These are phyloP conservation scores for Canna indica DNA, from an alignment of 176 grass and related monocot species.

Conservation along the genomic window DNA sequence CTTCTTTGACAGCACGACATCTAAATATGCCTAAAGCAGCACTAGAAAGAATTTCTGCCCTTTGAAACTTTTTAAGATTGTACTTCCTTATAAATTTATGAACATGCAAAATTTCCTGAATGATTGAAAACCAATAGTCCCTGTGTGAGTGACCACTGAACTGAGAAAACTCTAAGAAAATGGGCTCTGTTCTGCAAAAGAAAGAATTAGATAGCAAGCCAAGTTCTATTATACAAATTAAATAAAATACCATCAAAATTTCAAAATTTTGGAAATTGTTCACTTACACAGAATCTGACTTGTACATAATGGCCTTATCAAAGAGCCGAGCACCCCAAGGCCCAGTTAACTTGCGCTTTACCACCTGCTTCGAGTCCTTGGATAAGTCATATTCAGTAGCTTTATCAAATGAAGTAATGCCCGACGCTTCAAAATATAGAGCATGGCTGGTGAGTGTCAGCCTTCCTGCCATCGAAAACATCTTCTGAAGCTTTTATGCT, in stretches of 20 bases:
- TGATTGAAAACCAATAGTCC: slow-evolving; percentile 87
- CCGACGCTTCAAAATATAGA: slow-evolving; percentile 78
- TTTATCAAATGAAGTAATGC: slow-evolving; percentile 54
- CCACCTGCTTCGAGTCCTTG: slow-evolving; percentile 57
- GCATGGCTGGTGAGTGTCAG: slow-evolving; percentile 83
- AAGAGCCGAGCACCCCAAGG: slow-evolving; percentile 92
- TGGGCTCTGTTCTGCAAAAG: slow-evolving; percentile 55
- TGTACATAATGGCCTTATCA: slow-evolving; percentile 93
- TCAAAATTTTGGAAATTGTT: slow-evolving; percentile 10
- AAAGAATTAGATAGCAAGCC: slow-evolving; percentile 2
- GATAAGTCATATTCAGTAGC: slow-evolving; percentile 56
- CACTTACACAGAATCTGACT: slow-evolving; percentile 71
- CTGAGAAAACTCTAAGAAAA: slow-evolving; percentile 84
- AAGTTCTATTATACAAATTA: neutral
- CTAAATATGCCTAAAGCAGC: slow-evolving; percentile 62
- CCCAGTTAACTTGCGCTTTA: slow-evolving; percentile 76
- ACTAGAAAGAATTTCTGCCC: slow-evolving; percentile 52
- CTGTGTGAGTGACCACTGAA: slow-evolving; percentile 71
- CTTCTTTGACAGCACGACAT: slow-evolving; percentile 65
- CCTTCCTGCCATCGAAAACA: slow-evolving; percentile 55
- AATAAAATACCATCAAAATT: neutral
- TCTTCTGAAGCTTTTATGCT: slow-evolving; percentile 23
- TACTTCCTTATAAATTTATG: slow-evolving; percentile 89
- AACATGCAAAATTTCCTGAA: slow-evolving; percentile 71
- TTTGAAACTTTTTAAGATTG: slow-evolving; percentile 40